Conservation (phyloP, 2,329 filamentous ascomycete species). For the Penicillium fuscoglaucum region DNA sequence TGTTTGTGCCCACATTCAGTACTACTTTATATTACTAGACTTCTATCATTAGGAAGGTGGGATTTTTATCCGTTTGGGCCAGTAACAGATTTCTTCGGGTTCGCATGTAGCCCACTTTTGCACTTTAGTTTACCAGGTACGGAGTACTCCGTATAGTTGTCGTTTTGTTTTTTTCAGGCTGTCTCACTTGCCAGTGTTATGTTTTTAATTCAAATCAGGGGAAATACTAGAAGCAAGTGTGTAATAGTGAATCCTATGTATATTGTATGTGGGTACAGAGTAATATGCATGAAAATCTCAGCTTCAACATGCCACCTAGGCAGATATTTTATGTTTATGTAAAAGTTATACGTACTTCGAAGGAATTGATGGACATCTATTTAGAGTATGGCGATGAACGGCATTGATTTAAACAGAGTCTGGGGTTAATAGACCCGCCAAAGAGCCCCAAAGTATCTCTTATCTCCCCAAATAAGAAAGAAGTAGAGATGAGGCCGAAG, state of each 20-base stretch:
- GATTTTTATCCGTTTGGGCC: not conserved
- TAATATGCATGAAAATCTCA: not conserved
- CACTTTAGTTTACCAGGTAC: not conserved
- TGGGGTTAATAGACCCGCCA: slow-evolving; percentile 1
- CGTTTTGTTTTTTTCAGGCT: too few relatives aligned
- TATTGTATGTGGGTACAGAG: not conserved
- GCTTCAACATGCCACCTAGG: not conserved
- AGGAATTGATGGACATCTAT: not conserved
- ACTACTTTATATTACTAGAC: not conserved
- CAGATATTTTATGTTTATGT: not conserved
- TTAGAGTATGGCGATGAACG: not conserved
- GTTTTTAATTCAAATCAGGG: not conserved
- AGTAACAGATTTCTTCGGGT: not conserved
- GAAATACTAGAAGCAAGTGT: not conserved
- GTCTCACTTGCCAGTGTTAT: not conserved
- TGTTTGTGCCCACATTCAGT: not conserved
- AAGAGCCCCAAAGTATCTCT: not conserved
- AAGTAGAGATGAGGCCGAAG: not conserved
- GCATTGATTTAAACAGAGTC: not conserved
- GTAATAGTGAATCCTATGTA: not conserved
- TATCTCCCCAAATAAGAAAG: slow-evolving; percentile 10
- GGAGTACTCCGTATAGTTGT: not conserved
- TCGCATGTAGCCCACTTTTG: not conserved
- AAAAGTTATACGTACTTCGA: not conserved
- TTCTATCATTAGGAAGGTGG: not conserved